Percentiles rank a stretch among this genome's conserved stretches.
Conservation (phyloP, 371 early-diverging fungal species). For the Umbelopsis sp. region DNA sequence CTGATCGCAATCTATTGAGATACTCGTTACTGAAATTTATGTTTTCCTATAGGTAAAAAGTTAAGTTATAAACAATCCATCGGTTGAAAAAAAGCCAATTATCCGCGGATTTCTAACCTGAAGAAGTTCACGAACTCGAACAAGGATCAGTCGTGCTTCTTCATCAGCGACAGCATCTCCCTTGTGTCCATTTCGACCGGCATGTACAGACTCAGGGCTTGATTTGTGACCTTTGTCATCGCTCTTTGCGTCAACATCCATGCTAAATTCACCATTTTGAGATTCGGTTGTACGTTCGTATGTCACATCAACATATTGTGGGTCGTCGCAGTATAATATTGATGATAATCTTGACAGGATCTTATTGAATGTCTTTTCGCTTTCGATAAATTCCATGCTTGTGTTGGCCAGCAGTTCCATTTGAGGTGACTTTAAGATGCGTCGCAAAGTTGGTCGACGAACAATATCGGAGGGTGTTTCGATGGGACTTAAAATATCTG, state of each 20-base stretch:
- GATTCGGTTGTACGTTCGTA: conserved; percentile 38
- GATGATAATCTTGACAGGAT: conserved; percentile 50
- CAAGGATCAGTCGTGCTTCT: conserved; percentile 42
- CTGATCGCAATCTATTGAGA: conserved; percentile 43
- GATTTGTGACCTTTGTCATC: neutral
- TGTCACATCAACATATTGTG: conserved; percentile 46
- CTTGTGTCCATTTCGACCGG: neutral
- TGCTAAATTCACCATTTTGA: conserved; percentile 4
- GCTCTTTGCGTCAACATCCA: conserved; percentile 1
- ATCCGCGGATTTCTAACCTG: conserved; percentile 26
- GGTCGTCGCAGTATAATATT: conserved; percentile 55
- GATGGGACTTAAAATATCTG: conserved; percentile 55
- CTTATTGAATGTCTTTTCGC: conserved; percentile 54
- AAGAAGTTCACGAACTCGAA: conserved; percentile 43
- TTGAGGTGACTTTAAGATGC: conserved; percentile 48
- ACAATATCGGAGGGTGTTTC: conserved; percentile 57
- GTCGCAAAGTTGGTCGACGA: conserved; percentile 45
- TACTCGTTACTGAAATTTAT: conserved; percentile 58
- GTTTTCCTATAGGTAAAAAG: conserved; percentile 39
- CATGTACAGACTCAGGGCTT: neutral
- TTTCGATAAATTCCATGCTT: conserved; percentile 58
- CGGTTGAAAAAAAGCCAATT: neutral
- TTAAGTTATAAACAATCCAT: neutral
- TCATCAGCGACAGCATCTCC: conserved; percentile 27
- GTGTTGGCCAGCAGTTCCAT: conserved; percentile 46